These are phyloP conservation scores for Schrenkiella parvula DNA, from an alignment of 345 rosid species.

Conservation along the genomic window DNA sequence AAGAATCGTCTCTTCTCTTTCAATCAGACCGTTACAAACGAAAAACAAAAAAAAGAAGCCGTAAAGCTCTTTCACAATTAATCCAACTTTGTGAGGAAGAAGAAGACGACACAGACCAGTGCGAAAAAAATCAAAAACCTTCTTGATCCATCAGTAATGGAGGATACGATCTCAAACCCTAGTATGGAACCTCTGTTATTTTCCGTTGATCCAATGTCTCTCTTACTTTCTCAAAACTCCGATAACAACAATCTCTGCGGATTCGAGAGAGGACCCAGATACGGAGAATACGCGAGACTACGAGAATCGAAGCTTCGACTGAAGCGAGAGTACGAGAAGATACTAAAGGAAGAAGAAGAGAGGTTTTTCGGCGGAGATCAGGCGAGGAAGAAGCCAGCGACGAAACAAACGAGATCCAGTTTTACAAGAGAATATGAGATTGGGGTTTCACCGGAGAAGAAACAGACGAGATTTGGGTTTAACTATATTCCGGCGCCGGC, in stretches of 20 bases:
- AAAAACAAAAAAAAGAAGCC: neutral
- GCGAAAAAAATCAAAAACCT: neutral
- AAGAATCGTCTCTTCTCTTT: neutral
- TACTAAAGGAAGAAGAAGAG: constrained; percentile 26
- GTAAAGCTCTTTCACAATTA: neutral
- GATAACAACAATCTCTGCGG: constrained; percentile 21
- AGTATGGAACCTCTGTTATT: constrained; percentile 35
- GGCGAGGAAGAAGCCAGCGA: constrained; percentile 37
- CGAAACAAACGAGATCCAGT: constrained; percentile 53
- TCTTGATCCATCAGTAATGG: constrained; percentile 27
- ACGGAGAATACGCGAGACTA: constrained; percentile 61
- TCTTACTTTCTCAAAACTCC: constrained; percentile 51
- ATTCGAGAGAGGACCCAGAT: constrained; percentile 85
- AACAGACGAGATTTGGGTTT: constrained; percentile 59
- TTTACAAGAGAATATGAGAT: constrained; percentile 43
- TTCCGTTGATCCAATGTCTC: constrained; percentile 55
- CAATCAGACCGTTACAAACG: constrained; percentile 22
- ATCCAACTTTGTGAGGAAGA: constrained; percentile 3
- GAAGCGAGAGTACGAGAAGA: constrained; percentile 40
- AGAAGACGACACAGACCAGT: constrained; percentile 10
- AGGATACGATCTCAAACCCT: constrained; percentile 37
- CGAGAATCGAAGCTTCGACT: constrained; percentile 60
- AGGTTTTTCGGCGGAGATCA: constrained; percentile 25
- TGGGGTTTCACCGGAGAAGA: constrained; percentile 36
- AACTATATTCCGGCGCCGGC: neutral